Percentiles rank a stretch among this genome's conserved stretches.
Evolutionary conservation across 306 rosid species (phyloP).

Genomic region (Quercus parvula): DNA sequence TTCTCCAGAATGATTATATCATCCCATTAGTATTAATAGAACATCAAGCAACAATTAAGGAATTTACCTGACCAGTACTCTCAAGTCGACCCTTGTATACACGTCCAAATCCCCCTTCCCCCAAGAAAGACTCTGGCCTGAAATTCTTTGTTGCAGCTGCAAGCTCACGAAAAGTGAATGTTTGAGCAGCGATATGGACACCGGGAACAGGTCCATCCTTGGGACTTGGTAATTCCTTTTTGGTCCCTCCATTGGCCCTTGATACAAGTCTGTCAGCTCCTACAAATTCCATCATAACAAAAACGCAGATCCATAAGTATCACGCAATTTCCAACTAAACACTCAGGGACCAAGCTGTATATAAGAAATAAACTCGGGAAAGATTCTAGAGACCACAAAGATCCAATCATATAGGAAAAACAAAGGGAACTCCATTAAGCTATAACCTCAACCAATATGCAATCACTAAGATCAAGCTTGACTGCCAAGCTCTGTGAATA

Average conservation of each 20-base stretch:
- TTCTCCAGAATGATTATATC: background rate
- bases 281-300: constrained; percentile 31
- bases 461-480: background rate
- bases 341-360: background rate
- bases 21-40: background rate
- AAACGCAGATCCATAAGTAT: constrained; percentile 25
- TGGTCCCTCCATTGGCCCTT: constrained; percentile 59
- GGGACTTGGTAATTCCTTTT: constrained; percentile 57
- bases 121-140: constrained; percentile 73
- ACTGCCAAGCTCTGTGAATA: background rate
- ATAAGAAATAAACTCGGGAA: background rate
- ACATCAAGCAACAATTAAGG: background rate
- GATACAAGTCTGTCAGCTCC: constrained; percentile 64
- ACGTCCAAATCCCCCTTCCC: constrained; percentile 96
- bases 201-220: constrained; percentile 47
- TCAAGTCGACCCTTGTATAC: constrained; percentile 86
- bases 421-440: constrained; percentile 15
- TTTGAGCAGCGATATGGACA: constrained; percentile 81
- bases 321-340: background rate
- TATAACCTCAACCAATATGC: constrained; percentile 8
- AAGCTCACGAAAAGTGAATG: constrained; percentile 84
- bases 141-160: constrained; percentile 76
- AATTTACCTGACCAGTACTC: constrained; percentile 73
- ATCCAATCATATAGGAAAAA: background rate
- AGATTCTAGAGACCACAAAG: background rate